phyloP scores from a whole-genome alignment of 345 rosid species.

The Citrus cavaleriei region DNA sequence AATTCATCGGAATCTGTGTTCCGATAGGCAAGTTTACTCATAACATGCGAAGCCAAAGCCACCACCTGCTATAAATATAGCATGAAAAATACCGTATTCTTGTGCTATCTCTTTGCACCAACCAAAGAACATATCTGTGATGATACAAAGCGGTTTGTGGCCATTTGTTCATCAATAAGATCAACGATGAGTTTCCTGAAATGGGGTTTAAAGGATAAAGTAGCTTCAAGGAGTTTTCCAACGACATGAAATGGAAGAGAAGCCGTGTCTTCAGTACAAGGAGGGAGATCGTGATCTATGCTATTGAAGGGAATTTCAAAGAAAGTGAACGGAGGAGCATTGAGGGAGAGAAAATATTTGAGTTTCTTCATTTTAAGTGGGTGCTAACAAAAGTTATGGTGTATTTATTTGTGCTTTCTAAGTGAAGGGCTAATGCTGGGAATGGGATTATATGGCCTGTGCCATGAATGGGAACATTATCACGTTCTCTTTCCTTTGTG shows the following conservation, averaged over 20 bases:
- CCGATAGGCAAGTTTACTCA: slow-evolving; percentile 20
- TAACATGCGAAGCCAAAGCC: slow-evolving; percentile 27
- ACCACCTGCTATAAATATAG: slow-evolving; percentile 17
- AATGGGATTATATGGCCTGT: slow-evolving; percentile 47
- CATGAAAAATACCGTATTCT: slow-evolving; percentile 26
- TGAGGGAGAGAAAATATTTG: slow-evolving; percentile 27
- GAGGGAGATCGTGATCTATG: slow-evolving; percentile 43
- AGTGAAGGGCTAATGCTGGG: slow-evolving; percentile 35
- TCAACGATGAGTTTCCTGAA: slow-evolving; percentile 22
- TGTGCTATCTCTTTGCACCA: slow-evolving; percentile 13
- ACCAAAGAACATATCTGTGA: background rate
- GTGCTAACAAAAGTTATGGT: slow-evolving; percentile 18
- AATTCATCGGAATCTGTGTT: background rate
- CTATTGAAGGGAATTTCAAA: slow-evolving; percentile 37
- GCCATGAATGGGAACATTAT: slow-evolving; percentile 38
- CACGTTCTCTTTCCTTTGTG: slow-evolving; percentile 5
- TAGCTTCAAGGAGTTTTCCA: slow-evolving; percentile 32
- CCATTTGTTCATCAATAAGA: slow-evolving; percentile 15
- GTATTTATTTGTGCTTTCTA: slow-evolving; percentile 17
- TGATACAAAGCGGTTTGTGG: slow-evolving; percentile 30
- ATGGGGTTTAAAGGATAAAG: slow-evolving; percentile 28
- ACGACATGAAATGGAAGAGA: slow-evolving; percentile 37
- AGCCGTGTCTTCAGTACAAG: slow-evolving; percentile 35
- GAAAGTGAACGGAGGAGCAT: slow-evolving; percentile 31
- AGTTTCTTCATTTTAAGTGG: slow-evolving; percentile 32